phyloP scores from a whole-genome alignment of 140 eudicot species.

The Senecio squalidus region DNA sequence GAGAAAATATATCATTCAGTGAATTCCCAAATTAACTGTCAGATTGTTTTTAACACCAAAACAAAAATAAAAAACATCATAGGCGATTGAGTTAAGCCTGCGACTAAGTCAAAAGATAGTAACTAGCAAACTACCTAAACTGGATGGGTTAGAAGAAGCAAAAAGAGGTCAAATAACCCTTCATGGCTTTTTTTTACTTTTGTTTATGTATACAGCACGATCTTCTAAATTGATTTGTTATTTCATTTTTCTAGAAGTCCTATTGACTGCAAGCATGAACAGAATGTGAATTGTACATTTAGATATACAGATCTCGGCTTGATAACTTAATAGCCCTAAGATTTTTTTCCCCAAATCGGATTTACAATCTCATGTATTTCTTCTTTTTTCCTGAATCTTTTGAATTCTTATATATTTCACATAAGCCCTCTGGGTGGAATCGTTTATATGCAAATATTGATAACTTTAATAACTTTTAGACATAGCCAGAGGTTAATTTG shows the following conservation, averaged over 20 bases:
- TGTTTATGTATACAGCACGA: neutral
- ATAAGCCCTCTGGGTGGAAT: neutral
- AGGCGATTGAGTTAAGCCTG: neutral
- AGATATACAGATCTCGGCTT: neutral
- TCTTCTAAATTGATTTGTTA: neutral
- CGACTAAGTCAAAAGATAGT: neutral
- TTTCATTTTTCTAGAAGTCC: neutral
- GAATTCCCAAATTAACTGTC: neutral
- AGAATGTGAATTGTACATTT: neutral
- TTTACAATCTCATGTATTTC: neutral
- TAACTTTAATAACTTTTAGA: too few relatives aligned
- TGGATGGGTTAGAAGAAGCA: neutral
- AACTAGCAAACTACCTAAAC: neutral
- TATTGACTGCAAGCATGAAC: neutral
- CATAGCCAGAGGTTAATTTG: too few relatives aligned
- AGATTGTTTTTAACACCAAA: neutral
- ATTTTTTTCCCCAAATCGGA: neutral
- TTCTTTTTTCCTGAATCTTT: neutral
- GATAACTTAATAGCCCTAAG: neutral
- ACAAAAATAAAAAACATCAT: neutral
- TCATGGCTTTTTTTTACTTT: neutral
- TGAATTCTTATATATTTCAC: neutral
- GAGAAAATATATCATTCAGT: neutral
- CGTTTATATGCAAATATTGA: slow-evolving; percentile 6
- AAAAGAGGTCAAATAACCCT: neutral